phyloP scores from a whole-genome alignment of 2,329 filamentous ascomycete genomes.

The Microascus cirrosus region DNA sequence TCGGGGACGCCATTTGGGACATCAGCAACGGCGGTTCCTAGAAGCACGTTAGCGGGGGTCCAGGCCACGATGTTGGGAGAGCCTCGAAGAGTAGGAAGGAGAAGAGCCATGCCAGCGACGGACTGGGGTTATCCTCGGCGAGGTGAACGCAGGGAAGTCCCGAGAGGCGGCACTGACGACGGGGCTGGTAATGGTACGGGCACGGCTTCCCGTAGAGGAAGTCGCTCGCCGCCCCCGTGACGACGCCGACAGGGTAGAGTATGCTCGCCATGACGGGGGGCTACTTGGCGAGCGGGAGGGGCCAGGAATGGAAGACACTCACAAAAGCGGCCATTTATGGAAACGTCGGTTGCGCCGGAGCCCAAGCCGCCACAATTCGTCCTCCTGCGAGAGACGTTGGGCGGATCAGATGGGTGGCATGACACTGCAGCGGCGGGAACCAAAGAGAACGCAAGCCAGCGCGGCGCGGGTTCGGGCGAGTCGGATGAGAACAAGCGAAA shows the following conservation, averaged over 20 bases:
- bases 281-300: not conserved
- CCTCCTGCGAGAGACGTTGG: not conserved
- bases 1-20: constrained; percentile 10
- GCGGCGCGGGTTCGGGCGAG: not conserved
- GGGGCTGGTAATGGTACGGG: not conserved
- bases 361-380: not conserved
- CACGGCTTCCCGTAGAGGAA: not conserved
- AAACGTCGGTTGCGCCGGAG: not conserved
- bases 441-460: not conserved
- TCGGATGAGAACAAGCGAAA: not conserved
- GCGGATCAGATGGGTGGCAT: not conserved
- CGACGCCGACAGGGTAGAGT: not conserved
- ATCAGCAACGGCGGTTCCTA: constrained; percentile 10
- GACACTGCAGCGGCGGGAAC: not conserved
- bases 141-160: constrained; percentile 2
- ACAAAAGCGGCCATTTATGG: constrained; percentile 6
- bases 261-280: not conserved
- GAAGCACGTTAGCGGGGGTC: not conserved
- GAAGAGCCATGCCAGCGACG: not conserved
- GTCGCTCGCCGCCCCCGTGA: not conserved
- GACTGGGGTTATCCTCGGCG: not conserved
- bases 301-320: not conserved
- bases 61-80: not conserved
- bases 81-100: not conserved
- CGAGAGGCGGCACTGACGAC: not conserved